Evolutionary conservation across 768 basidiomycete genomes (phyloP), one percentile per base, ranked within the genome.

Genomic region (Tricholoma furcatifolium): DNA sequence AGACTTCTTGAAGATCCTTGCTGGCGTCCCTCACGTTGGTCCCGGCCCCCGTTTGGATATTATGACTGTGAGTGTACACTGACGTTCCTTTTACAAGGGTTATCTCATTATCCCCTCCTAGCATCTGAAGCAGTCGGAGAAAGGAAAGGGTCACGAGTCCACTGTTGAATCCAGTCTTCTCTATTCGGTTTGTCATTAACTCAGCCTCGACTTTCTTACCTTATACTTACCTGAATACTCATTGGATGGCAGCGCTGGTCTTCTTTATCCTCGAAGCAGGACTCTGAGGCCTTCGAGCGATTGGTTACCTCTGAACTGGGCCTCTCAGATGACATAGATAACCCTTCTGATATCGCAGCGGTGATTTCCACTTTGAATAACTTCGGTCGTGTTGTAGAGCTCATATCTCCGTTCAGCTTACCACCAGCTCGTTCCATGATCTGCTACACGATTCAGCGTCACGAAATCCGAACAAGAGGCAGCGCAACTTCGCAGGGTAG

Each of bases 1-100:
- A 45, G 66, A 67, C 30, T 59, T 67, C 21, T n/a, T 67, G 27
- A 66, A 63, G 39, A 56, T 60, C 9, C 47, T 67, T n/a, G 21
- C 60, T n/a, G 66, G 66, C 14, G 35, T 65, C 15, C 34, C 62
- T 5, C 35, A 41, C 12, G 57, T 58, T 31, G 62, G 61, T 23
- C 51, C 47, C 8, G 57, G 57, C 38, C 27, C 55, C 2, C 39
- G 57, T 31, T 15, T 65, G 30, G 58, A 61, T 32, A 42, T 62
- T 14, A 39, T 59, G 40, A 44, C 51, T 12, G 64, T 62, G 15
- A 56, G 45, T 34, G 7, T 15, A 12, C 14, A 48, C 15, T 21
- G 2, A 7, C 15, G n/a, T 24, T 14, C 30, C 15, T 9, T 43
- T 48, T 21, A 24, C 21, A 6, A 18, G 15, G 32, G 15, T 43